Base-by-base conservation (phyloP, 306 rosid species). In the Gleditsia sinensis region DNA sequence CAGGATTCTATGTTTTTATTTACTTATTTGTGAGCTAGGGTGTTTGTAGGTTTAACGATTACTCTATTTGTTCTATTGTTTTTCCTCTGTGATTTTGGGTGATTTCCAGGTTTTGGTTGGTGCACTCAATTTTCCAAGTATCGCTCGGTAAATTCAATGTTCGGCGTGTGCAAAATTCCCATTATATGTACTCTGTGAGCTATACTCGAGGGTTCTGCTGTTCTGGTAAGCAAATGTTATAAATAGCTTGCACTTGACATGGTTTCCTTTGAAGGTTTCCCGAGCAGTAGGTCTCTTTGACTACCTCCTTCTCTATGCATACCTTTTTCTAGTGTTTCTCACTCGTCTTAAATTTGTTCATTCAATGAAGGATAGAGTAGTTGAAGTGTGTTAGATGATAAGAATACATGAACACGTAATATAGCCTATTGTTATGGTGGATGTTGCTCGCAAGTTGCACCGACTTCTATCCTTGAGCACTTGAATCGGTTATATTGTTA, bases 101-200 rank as follows among this genome's bases (percentile, higher is more conserved):
- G 42, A 4, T 23, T 59, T 58, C 6, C 60, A 20, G 75, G 71
- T 76, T 25, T 50, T 3, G 49, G 45, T 58, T 57, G 39, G 45
- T 66, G 58, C 42, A 28, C 12, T 67, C 28, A 4, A 46, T 27
- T 4, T 53, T 55, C 24, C 24, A 13, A 45, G 42, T 27, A 45
- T 43, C 12, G 13, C 6, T 25, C 6, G 24, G 36, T 51, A 43
- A 43, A 12, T 33, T 72, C 78, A 56, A 3, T 64, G 5, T 78
- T 9, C 33, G 3, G 7, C 37, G n/a, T 6, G 14, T 39, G n/a
- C 13, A 46, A 3, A 28, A 9, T 67, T 45, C 46, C 6, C 27
- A 25, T n/a, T 32, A 0, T 30, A 9, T 10, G 16, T 25, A 27
- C 33, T 43, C 56, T 24, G 32, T 43, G 65, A 32, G 65, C 14